phyloP scores from a whole-genome alignment of 2,329 filamentous ascomycete species.

The Clarireedia paspali region DNA sequence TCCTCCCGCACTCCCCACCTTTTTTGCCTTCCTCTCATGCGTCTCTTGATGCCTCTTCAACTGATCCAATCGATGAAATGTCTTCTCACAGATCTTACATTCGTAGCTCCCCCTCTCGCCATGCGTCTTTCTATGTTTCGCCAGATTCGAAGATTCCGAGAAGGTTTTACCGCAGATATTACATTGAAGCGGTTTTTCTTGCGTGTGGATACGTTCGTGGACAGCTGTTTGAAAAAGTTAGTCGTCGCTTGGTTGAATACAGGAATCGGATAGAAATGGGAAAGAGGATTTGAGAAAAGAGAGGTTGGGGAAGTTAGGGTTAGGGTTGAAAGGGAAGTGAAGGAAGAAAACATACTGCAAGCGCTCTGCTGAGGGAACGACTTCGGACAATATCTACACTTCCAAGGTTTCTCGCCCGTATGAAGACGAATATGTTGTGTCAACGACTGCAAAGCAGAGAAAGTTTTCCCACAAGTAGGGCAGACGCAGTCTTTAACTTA shows the following conservation, averaged over 20 bases:
- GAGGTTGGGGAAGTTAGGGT: no score
- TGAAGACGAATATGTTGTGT: conserved; percentile 62
- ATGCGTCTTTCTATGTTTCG: conserved; percentile 58
- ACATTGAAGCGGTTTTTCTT: conserved; percentile 54
- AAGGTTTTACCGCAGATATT: conserved; percentile 52
- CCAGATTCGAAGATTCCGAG: conserved; percentile 58
- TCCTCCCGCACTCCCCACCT: not conserved
- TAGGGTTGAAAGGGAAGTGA: no score
- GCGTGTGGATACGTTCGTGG: conserved; percentile 59
- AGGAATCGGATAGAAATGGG: not conserved
- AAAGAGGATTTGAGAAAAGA: no score
- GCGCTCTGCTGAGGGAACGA: conserved; percentile 61
- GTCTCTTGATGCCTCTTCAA: conserved; percentile 45
- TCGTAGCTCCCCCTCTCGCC: conserved; percentile 43
- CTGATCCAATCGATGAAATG: conserved; percentile 54
- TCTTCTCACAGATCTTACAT: conserved; percentile 47
- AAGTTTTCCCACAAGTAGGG: conserved; percentile 44
- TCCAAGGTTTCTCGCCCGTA: conserved; percentile 56
- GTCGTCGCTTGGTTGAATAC: not conserved
- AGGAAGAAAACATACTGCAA: conserved; percentile 39
- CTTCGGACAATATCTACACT: conserved; percentile 46
- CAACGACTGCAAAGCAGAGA: conserved; percentile 61
- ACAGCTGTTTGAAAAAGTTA: conserved; percentile 40
- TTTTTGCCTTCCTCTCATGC: conserved; percentile 13
- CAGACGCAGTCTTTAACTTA: conserved; percentile 54